These are phyloP conservation scores for Lasiodiplodia sp. DNA, from an alignment of 2,329 filamentous ascomycete genomes.

Conservation along the genomic window DNA sequence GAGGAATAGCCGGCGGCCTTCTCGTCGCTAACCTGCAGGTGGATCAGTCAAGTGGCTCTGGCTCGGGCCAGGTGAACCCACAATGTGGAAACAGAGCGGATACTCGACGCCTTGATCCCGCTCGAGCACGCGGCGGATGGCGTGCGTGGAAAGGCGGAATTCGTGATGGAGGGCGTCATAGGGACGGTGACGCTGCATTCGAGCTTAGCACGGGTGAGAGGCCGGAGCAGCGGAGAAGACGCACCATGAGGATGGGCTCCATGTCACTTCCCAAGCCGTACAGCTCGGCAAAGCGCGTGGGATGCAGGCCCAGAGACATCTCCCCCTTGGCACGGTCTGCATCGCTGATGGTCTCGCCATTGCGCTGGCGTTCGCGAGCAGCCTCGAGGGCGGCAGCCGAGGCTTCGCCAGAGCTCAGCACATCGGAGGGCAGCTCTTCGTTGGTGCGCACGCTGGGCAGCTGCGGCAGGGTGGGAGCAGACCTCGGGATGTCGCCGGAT, in stretches of 20 bases:
- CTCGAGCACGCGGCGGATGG: constrained; percentile 32
- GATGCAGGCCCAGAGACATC: constrained; percentile 29
- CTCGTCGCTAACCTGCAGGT: constrained; percentile 18
- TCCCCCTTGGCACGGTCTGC: constrained; percentile 19
- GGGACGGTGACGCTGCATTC: constrained; percentile 30
- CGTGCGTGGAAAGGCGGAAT: constrained; percentile 31
- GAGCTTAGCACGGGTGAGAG: neutral
- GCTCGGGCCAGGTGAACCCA: constrained; percentile 19
- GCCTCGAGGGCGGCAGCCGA: constrained; percentile 20
- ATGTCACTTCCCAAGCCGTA: constrained; percentile 33
- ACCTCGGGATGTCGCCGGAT: constrained; percentile 19
- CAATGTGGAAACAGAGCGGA: constrained; percentile 33
- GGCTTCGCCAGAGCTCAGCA: constrained; percentile 20
- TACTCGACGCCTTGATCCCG: constrained; percentile 32
- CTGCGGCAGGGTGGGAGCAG: constrained; percentile 4
- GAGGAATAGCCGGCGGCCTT: constrained; percentile 20
- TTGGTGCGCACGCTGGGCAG: constrained; percentile 20
- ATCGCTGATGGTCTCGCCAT: constrained; percentile 16
- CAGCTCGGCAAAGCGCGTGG: constrained; percentile 31
- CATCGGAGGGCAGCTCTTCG: constrained; percentile 26
- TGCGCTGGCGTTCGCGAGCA: constrained; percentile 23
- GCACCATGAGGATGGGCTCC: constrained; percentile 33
- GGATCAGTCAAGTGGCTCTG: constrained; percentile 10
- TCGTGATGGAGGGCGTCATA: constrained; percentile 30
- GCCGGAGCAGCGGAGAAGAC: neutral